Evolutionary conservation across 768 basidiomycete genomes (phyloP).

Genomic region (Agrocybe praecox): DNA sequence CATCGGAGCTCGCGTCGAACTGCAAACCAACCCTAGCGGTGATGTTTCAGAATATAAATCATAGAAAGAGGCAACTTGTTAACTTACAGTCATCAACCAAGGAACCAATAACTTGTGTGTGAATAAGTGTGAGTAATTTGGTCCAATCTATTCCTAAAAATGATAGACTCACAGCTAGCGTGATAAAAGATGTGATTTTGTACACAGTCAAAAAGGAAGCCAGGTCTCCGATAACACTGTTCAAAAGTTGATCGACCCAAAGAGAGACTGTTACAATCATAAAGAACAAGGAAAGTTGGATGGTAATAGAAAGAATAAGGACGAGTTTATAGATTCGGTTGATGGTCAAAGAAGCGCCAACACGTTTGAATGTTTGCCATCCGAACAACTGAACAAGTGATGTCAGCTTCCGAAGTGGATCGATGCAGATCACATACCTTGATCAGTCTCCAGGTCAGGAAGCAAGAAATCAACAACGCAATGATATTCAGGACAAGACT

Average conservation of each 20-base stretch:
- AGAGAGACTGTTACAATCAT: conserved; percentile 67
- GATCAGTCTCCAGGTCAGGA: conserved; percentile 74
- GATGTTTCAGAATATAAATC: conserved; percentile 3
- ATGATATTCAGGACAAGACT: conserved; percentile 64
- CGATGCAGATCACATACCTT: conserved; percentile 48
- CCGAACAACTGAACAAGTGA: conserved; percentile 58
- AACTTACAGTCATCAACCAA: conserved; percentile 64
- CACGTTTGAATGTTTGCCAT: conserved; percentile 88
- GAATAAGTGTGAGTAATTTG: background rate
- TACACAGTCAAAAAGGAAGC: conserved; percentile 49
- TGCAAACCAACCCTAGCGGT: conserved; percentile 69
- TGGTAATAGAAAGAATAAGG: conserved; percentile 66
- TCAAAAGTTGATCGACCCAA: conserved; percentile 78
- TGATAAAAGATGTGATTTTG: conserved; percentile 54
- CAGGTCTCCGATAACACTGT: conserved; percentile 61
- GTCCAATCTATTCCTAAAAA: background rate
- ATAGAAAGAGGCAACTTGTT: background rate
- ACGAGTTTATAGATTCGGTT: conserved; percentile 77
- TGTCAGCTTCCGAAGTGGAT: background rate
- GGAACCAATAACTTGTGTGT: conserved; percentile 57
- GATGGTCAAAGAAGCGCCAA: conserved; percentile 75
- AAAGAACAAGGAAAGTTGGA: conserved; percentile 82
- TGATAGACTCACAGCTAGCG: conserved; percentile 56
- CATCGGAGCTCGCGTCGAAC: conserved; percentile 66
- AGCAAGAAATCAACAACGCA: conserved; percentile 58